phyloP scores from a whole-genome alignment of 2,329 filamentous ascomycete species.

The Beauveria medogensis region DNA sequence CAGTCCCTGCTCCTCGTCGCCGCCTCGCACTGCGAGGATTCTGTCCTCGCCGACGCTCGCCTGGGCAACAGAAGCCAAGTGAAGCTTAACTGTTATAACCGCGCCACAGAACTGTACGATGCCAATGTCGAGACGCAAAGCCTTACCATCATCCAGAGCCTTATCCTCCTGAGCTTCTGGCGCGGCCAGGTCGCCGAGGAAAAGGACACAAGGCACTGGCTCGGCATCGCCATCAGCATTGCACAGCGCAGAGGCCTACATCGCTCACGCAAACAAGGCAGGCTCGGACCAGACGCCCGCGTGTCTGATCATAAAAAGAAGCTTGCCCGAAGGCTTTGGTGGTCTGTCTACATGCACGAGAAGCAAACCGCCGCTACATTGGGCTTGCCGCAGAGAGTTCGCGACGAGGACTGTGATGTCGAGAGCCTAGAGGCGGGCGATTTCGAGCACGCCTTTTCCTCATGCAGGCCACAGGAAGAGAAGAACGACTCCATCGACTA shows the following conservation, averaged over 20 bases:
- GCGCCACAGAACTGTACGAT: constrained; percentile 40
- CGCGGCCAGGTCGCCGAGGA: constrained; percentile 33
- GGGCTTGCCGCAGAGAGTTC: constrained; percentile 37
- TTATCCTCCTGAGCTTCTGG: constrained; percentile 45
- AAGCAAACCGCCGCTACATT: constrained; percentile 37
- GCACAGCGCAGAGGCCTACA: constrained; percentile 34
- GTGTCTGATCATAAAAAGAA: constrained; percentile 15
- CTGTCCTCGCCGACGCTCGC: constrained; percentile 28
- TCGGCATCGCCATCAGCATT: constrained; percentile 35
- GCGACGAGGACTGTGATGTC: constrained; percentile 41
- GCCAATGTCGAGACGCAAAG: constrained; percentile 38
- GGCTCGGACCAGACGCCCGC: neutral
- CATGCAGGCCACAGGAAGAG: constrained; percentile 17
- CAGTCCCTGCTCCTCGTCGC: constrained; percentile 43
- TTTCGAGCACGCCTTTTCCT: constrained; percentile 14
- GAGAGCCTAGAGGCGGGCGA: constrained; percentile 19
- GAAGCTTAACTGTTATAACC: constrained; percentile 37
- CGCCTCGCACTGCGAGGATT: constrained; percentile 38
- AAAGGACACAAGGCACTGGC: constrained; percentile 35
- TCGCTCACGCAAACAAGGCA: constrained; percentile 15
- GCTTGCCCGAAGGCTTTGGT: constrained; percentile 37
- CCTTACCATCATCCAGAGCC: constrained; percentile 34
- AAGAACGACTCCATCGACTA: constrained; percentile 25
- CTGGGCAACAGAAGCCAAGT: constrained; percentile 35
- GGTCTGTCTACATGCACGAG: constrained; percentile 41